These are phyloP conservation scores for Nakazawaea populi DNA, from an alignment of 805 yeast species.

Conservation along the genomic window DNA sequence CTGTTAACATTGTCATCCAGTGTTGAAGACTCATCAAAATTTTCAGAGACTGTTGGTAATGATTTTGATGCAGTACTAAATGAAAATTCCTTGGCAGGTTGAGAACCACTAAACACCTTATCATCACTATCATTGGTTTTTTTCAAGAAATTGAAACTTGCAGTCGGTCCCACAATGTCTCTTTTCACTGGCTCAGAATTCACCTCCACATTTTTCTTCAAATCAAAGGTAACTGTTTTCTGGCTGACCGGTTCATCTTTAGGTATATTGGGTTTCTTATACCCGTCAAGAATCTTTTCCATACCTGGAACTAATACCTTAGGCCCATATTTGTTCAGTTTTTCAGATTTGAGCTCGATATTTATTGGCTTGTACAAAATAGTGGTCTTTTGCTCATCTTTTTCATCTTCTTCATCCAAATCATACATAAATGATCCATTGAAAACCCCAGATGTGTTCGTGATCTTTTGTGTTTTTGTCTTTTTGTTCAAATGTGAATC, in stretches of 20 bases:
- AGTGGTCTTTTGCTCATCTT: background rate
- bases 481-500: conserved; percentile 4
- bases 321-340: conserved; percentile 5
- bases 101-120: background rate
- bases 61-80: no score
- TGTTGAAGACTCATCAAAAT: background rate
- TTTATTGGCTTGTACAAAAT: conserved; percentile 2
- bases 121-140: background rate
- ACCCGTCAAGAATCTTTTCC: conserved; percentile 4
- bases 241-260: background rate
- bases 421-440: conserved; percentile 9
- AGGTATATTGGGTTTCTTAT: background rate
- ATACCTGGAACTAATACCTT: conserved; percentile 4
- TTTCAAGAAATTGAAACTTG: conserved; percentile 4
- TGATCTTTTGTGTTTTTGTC: background rate
- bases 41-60: no score
- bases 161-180: conserved; percentile 1
- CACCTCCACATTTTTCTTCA: background rate
- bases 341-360: background rate
- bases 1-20: background rate
- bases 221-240: background rate
- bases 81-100: background rate
- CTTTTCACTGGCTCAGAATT: background rate
- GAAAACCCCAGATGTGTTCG: conserved; percentile 8
- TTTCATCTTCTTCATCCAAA: conserved; percentile 8